A percentile compares a stretch with the other conserved stretches of the same genome.
Evolutionary conservation across 257 asterid species (phyloP).

Genomic region (Petunia axillaris): DNA sequence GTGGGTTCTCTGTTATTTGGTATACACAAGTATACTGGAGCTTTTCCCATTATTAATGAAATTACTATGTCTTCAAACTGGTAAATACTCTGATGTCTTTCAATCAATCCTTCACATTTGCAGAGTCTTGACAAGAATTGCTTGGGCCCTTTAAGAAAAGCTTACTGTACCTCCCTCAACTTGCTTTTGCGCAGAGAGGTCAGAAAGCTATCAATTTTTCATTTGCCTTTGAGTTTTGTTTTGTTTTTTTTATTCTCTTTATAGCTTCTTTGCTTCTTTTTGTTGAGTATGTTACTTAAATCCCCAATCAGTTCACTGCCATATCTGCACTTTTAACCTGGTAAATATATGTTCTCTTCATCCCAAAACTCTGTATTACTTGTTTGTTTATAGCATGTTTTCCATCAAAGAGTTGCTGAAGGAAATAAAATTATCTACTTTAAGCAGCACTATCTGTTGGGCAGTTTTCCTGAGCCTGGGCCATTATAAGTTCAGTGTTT

Average conservation of each 20-base stretch:
- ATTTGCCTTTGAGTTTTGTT: constrained; percentile 29
- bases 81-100: constrained; percentile 28
- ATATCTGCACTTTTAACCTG: not conserved
- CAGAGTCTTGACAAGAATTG: constrained; percentile 91
- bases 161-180: constrained; percentile 93
- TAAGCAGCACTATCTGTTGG: constrained; percentile 1
- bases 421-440: not conserved
- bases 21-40: too few relatives aligned
- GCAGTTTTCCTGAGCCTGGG: not conserved
- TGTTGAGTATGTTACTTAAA: not conserved
- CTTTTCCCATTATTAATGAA: too few relatives aligned
- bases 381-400: constrained; percentile 18
- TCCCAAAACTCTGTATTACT: constrained; percentile 3
- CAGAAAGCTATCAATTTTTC: constrained; percentile 38
- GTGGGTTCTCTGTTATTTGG: too few relatives aligned
- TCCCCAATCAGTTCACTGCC: constrained; percentile 4
- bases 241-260: constrained; percentile 19
- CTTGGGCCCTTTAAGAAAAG: constrained; percentile 87
- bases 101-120: constrained; percentile 28
- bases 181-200: constrained; percentile 95
- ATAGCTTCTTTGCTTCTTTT: constrained; percentile 13
- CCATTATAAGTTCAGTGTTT: not conserved
- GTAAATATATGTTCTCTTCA: not conserved
- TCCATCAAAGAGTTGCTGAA: constrained; percentile 10
- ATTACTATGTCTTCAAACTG: too few relatives aligned